Conservation (phyloP, 2,329 filamentous ascomycete species). For the Colletotrichum lini region DNA sequence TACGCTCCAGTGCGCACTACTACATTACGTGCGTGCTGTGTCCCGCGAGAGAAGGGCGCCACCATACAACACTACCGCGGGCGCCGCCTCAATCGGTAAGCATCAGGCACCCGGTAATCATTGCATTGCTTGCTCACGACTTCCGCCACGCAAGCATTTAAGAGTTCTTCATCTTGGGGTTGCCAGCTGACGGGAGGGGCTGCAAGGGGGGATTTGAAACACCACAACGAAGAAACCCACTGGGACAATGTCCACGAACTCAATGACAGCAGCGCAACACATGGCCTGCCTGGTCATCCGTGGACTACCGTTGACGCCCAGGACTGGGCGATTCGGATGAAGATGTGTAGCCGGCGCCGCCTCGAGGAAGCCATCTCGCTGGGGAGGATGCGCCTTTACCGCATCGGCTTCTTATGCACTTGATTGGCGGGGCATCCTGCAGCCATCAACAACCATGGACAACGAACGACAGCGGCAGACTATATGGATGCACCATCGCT, state of each 20-base stretch:
- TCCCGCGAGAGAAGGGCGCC: no score
- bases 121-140: not conserved
- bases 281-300: conserved; percentile 6
- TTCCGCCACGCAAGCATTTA: not conserved
- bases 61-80: conserved; percentile 2
- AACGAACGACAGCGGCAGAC: conserved; percentile 33
- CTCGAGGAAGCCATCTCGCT: conserved; percentile 26
- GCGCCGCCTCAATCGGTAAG: not conserved
- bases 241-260: not conserved
- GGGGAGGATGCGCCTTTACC: conserved; percentile 30
- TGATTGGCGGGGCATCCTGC: conserved; percentile 39
- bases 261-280: conserved; percentile 1
- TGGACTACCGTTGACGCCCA: not conserved
- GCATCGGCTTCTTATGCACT: conserved; percentile 29
- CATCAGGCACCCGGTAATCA: not conserved
- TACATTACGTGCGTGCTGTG: no score
- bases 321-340: conserved; percentile 22
- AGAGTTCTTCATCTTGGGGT: not conserved
- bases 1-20: not conserved
- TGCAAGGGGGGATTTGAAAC: conserved; percentile 1
- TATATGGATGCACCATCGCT: conserved; percentile 22
- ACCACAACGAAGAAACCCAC: not conserved
- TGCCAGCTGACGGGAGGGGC: not conserved
- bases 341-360: conserved; percentile 26
- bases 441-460: conserved; percentile 25